phyloP scores from a whole-genome alignment of 345 rosid species.

The Bretschneidera sinensis region DNA sequence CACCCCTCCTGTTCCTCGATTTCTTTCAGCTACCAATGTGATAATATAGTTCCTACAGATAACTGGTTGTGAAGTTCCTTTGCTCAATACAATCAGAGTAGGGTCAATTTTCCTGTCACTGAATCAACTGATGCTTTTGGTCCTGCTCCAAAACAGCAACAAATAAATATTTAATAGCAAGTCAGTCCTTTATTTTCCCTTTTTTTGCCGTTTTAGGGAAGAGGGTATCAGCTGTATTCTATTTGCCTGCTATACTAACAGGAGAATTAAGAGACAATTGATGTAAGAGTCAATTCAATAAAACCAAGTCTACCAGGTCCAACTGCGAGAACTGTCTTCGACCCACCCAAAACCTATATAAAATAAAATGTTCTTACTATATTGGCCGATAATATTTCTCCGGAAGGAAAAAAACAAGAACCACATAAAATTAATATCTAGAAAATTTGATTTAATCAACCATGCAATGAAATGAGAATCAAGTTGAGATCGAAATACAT shows the following conservation, averaged over 20 bases:
- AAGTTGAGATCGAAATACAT: too few relatives aligned
- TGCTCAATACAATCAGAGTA: conserved; percentile 37
- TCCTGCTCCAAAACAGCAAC: conserved; percentile 39
- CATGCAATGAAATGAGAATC: too few relatives aligned
- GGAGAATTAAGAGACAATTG: background rate
- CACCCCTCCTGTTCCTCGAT: too few relatives aligned
- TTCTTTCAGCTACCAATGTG: too few relatives aligned
- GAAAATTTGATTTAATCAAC: too few relatives aligned
- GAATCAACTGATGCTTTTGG: conserved; percentile 62
- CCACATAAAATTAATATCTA: too few relatives aligned
- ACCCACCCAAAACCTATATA: conserved; percentile 72
- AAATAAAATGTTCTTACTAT: background rate
- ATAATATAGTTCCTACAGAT: too few relatives aligned
- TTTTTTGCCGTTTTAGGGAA: background rate
- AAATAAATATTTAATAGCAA: too few relatives aligned
- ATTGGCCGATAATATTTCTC: too few relatives aligned
- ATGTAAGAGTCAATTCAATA: background rate
- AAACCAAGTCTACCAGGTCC: conserved; percentile 66
- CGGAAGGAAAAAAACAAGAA: too few relatives aligned
- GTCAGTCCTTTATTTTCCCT: background rate
- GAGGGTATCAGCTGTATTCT: background rate
- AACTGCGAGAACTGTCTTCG: conserved; percentile 81
- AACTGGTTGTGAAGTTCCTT: too few relatives aligned
- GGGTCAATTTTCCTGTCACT: conserved; percentile 60
- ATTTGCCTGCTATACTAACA: background rate